Evolutionary conservation across 2,329 filamentous ascomycete genomes (phyloP).

Genomic region (Phialocephala sp.): DNA sequence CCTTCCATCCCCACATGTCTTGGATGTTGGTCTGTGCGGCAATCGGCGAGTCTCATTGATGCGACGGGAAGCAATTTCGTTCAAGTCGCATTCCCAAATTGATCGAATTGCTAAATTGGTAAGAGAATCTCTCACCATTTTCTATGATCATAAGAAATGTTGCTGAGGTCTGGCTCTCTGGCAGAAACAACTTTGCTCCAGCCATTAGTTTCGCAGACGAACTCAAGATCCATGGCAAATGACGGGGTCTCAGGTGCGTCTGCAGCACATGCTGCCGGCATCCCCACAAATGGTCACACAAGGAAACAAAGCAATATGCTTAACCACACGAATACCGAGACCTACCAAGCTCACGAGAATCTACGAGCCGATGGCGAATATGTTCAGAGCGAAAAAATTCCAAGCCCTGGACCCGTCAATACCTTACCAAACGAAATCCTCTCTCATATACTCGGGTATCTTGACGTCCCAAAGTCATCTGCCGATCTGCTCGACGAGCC

Average conservation of each 20-base stretch:
- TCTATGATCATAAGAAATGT: not conserved
- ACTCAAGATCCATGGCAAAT: not conserved
- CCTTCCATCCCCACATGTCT: too few species aligned
- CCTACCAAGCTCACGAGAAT: not conserved
- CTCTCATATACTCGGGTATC: constrained; percentile 59
- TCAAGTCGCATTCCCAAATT: too few species aligned
- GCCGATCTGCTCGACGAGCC: constrained; percentile 56
- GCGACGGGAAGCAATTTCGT: too few species aligned
- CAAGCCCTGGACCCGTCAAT: constrained; percentile 28
- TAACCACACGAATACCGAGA: not conserved
- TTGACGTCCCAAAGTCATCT: constrained; percentile 58
- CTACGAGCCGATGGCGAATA: not conserved
- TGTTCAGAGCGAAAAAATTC: too few species aligned
- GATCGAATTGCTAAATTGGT: not conserved
- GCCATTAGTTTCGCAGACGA: not conserved
- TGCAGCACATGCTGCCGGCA: not conserved
- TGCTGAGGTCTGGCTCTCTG: not conserved
- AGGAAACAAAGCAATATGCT: not conserved
- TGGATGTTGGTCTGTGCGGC: too few species aligned
- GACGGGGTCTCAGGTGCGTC: not conserved
- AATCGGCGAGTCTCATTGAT: too few species aligned
- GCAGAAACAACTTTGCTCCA: not conserved
- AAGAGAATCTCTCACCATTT: not conserved
- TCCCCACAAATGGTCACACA: not conserved
- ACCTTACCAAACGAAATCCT: constrained; percentile 66